Evolutionary conservation across 169 alveolate species (phyloP).

Genomic region (Cryptosporidium ubiquitum): DNA sequence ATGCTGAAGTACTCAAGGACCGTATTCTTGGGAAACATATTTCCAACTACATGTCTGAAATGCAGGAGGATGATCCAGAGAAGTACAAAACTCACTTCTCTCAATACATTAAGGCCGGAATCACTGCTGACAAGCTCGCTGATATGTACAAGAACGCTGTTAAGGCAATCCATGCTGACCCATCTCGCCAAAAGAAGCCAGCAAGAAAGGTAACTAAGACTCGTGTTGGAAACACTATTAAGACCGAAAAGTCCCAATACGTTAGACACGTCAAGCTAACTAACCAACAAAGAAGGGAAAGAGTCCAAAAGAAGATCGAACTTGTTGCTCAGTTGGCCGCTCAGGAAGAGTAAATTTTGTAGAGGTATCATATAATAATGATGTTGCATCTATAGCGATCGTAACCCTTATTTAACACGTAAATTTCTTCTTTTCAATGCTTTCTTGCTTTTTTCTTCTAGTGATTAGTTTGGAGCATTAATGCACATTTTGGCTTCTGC

Average conservation of each 20-base stretch:
- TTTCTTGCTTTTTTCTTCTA: background rate
- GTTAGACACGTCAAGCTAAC: constrained; percentile 90
- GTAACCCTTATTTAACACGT: constrained; percentile 41
- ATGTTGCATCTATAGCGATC: constrained; percentile 53
- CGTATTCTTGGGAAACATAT: constrained; percentile 98
- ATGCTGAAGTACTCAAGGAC: constrained; percentile 97
- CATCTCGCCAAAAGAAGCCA: constrained; percentile 85
- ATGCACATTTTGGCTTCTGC: background rate
- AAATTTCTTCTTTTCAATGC: background rate
- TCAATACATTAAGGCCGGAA: constrained; percentile 91
- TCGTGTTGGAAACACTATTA: constrained; percentile 87
- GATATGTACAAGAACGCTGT: constrained; percentile 96
- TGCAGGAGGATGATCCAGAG: constrained; percentile 96
- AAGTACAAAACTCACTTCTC: constrained; percentile 95
- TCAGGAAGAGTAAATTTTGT: constrained; percentile 49
- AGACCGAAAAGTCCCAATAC: constrained; percentile 91
- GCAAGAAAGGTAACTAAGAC: constrained; percentile 82
- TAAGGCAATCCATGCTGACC: constrained; percentile 95
- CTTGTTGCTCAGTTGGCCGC: constrained; percentile 79
- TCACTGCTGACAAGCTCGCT: constrained; percentile 94
- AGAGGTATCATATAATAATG: constrained; percentile 23
- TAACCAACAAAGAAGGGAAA: constrained; percentile 92
- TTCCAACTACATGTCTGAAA: constrained; percentile 95
- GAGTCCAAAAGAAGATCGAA: constrained; percentile 92
- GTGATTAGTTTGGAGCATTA: background rate